A percentile compares a stretch with the other conserved stretches of the same genome.
Evolutionary conservation across 2,329 filamentous ascomycete genomes (phyloP).

Genomic region (Penicillium vulpinum): DNA sequence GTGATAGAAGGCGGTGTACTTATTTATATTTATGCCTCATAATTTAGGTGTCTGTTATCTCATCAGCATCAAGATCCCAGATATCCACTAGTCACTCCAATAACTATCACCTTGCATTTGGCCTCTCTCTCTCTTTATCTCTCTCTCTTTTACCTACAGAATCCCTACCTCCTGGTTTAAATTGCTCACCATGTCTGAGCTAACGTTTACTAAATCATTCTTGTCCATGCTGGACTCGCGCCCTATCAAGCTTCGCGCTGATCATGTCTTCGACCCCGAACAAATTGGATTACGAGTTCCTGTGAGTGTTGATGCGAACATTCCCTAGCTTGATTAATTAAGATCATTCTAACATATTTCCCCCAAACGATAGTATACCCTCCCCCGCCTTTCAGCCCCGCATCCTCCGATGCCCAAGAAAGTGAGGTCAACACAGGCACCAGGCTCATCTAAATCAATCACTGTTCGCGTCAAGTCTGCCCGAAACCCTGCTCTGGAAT

Average conservation of each 20-base stretch:
- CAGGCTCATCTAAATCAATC: constrained; percentile 44
- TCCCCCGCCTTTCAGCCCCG: constrained; percentile 48
- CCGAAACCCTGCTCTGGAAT: constrained; percentile 69
- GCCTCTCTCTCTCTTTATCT: not conserved
- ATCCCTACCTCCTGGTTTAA: not conserved
- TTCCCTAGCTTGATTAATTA: not conserved
- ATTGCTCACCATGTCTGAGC: constrained; percentile 66
- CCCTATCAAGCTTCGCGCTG: constrained; percentile 77
- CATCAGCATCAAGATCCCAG: constrained; percentile 8
- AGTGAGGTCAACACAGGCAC: constrained; percentile 31
- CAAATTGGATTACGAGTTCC: constrained; percentile 73
- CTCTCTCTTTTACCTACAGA: not conserved
- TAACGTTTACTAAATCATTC: constrained; percentile 80
- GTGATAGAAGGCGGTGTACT: constrained; percentile 22
- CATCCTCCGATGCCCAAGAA: constrained; percentile 49
- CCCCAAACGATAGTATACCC: constrained; percentile 42
- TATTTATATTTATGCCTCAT: constrained; percentile 8
- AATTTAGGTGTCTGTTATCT: constrained; percentile 3
- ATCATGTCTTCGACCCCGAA: constrained; percentile 85
- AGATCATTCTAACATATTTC: not conserved
- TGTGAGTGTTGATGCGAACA: constrained; percentile 53
- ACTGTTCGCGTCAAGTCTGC: constrained; percentile 52
- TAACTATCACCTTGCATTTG: not conserved
- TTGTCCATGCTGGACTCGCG: constrained; percentile 76
- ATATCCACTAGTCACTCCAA: not conserved